Conservation (phyloP, 2,329 filamentous ascomycete genomes). For the Fusarium odoratissimum region DNA sequence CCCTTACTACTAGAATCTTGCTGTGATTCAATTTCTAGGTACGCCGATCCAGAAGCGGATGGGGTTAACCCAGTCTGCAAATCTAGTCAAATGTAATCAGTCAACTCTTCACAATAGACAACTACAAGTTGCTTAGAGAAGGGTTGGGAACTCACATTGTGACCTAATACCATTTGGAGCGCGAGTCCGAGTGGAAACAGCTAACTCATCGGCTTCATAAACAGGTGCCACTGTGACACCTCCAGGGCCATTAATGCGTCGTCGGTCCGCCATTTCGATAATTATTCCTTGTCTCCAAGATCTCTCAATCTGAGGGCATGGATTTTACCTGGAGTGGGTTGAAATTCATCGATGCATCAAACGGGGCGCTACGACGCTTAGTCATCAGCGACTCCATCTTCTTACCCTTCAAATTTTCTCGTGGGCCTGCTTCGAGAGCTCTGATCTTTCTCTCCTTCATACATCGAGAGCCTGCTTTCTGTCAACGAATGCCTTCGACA, state of each 20-base stretch:
- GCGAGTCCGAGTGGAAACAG: slow-evolving; percentile 64
- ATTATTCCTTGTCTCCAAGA: slow-evolving; percentile 1
- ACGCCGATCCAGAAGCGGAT: slow-evolving; percentile 93
- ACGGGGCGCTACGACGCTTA: slow-evolving; percentile 21
- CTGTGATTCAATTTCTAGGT: slow-evolving; percentile 73
- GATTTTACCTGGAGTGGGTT: slow-evolving; percentile 34
- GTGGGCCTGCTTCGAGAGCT: background rate
- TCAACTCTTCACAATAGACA: background rate
- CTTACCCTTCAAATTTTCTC: slow-evolving; percentile 40
- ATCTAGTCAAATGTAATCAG: slow-evolving; percentile 63
- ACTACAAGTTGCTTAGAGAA: background rate
- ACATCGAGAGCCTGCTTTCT: slow-evolving; percentile 12
- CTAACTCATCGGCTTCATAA: slow-evolving; percentile 65
- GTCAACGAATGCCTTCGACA: background rate
- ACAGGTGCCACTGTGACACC: slow-evolving; percentile 81
- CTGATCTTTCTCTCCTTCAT: slow-evolving; percentile 31
- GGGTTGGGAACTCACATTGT: slow-evolving; percentile 73
- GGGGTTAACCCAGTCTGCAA: slow-evolving; percentile 92
- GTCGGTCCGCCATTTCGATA: slow-evolving; percentile 78
- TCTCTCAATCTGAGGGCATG: slow-evolving; percentile 15
- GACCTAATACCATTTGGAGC: slow-evolving; percentile 80
- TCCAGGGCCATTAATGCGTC: slow-evolving; percentile 88
- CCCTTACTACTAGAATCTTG: slow-evolving; percentile 66
- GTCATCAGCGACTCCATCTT: slow-evolving; percentile 37
- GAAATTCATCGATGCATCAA: slow-evolving; percentile 31